These are phyloP conservation scores for Castanopsis chinensis DNA, from an alignment of 306 rosid species.

Conservation along the genomic window DNA sequence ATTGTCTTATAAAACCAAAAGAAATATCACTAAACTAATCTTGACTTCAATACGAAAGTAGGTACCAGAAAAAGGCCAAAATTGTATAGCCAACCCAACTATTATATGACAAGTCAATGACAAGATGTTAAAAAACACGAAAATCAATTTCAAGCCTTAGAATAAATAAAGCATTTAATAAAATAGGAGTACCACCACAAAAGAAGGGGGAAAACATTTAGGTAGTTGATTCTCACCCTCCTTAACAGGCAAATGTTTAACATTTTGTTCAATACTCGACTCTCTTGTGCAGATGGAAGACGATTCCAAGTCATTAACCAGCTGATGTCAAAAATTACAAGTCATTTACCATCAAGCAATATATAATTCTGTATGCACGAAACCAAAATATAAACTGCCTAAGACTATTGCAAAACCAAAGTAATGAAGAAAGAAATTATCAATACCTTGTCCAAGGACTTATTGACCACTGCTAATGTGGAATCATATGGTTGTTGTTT, in stretches of 20 bases:
- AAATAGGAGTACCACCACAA: slow-evolving; percentile 4
- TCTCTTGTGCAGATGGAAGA: slow-evolving; percentile 49
- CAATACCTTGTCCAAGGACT: slow-evolving; percentile 72
- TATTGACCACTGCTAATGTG: slow-evolving; percentile 58
- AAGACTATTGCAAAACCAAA: slow-evolving; percentile 12
- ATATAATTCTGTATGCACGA: slow-evolving; percentile 17
- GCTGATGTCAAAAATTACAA: slow-evolving; percentile 40
- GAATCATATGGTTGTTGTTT: slow-evolving; percentile 68
- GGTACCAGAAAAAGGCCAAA: neutral
- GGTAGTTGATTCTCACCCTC: slow-evolving; percentile 48
- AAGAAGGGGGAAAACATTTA: neutral
- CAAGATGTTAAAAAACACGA: neutral
- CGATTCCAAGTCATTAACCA: slow-evolving; percentile 69
- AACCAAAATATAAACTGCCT: slow-evolving; percentile 7
- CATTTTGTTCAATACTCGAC: slow-evolving; percentile 41
- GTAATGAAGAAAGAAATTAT: slow-evolving; percentile 10
- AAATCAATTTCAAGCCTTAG: neutral
- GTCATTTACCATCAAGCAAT: slow-evolving; percentile 23
- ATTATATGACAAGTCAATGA: neutral
- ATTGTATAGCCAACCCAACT: neutral
- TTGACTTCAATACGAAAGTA: neutral
- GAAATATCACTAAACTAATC: neutral
- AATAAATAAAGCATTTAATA: slow-evolving; percentile 20
- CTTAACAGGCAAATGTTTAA: slow-evolving; percentile 20
- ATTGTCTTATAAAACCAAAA: neutral